Evolutionary conservation across 345 rosid species (phyloP).

Genomic region (Eucalyptus curtisii): DNA sequence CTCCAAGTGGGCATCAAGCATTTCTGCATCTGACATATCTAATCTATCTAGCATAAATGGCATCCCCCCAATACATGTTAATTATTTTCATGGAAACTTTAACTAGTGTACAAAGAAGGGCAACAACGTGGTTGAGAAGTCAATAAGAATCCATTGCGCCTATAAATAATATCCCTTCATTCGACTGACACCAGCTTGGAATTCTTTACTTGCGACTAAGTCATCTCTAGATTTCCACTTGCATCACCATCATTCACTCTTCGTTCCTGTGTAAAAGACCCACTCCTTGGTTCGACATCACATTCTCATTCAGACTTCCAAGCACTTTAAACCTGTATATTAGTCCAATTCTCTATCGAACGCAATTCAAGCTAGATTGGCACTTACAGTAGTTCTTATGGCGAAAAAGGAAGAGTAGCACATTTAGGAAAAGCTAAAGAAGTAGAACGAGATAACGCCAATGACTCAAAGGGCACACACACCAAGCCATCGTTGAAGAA

Average conservation of each 20-base stretch:
- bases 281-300: neutral
- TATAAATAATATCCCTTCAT: too few relatives aligned
- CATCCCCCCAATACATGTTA: neutral
- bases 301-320: too few relatives aligned
- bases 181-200: too few relatives aligned
- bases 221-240: too few relatives aligned
- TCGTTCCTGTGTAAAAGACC: neutral
- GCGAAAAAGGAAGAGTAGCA: neutral
- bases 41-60: neutral
- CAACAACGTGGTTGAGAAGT: too few relatives aligned
- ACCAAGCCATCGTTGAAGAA: too few relatives aligned
- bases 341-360: neutral
- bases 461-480: too few relatives aligned
- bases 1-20: neutral
- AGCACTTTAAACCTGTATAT: neutral
- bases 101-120: neutral
- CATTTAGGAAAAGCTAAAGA: neutral
- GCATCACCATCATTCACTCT: too few relatives aligned
- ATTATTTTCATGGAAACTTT: neutral
- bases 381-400: neutral
- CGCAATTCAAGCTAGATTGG: neutral
- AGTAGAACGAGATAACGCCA: too few relatives aligned
- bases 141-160: too few relatives aligned
- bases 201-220: too few relatives aligned
- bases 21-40: too few relatives aligned